Conservation (phyloP, 2,329 filamentous ascomycete genomes). For the Botrytis porri region DNA sequence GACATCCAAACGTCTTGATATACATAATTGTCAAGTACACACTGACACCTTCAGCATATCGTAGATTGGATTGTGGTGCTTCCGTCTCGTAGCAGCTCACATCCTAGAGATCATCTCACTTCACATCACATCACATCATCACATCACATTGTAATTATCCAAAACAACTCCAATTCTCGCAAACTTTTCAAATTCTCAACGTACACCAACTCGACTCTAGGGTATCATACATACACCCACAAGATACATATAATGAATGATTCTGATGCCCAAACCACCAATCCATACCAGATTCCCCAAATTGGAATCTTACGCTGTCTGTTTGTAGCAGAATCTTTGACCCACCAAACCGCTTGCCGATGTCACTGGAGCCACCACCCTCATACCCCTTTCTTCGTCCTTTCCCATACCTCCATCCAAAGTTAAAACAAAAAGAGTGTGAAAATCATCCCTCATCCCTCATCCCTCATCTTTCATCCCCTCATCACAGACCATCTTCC, state of each 20-base stretch:
- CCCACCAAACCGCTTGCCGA: constrained; percentile 2
- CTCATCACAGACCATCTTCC: constrained; percentile 14
- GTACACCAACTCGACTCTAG: not conserved
- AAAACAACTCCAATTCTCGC: not conserved
- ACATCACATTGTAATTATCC: not conserved
- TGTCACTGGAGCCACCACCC: not conserved
- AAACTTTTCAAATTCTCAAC: not conserved
- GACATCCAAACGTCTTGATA: not conserved
- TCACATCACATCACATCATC: not conserved
- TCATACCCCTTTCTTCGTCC: not conserved
- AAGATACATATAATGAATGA: constrained; percentile 9
- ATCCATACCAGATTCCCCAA: constrained; percentile 11
- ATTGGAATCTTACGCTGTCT: not conserved
- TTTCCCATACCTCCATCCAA: constrained; percentile 9
- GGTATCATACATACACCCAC: constrained; percentile 21
- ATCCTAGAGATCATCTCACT: not conserved
- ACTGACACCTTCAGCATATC: not conserved
- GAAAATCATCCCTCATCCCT: constrained; percentile 12
- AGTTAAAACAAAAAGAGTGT: constrained; percentile 10
- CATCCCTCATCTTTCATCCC: constrained; percentile 5
- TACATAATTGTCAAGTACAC: not conserved
- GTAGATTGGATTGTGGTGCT: too few species aligned
- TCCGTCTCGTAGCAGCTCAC: not conserved
- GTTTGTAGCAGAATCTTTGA: constrained; percentile 3
- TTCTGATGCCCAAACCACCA: not conserved